phyloP scores from a whole-genome alignment of 176 grass and related monocot species.

The Phoenix dactylifera region DNA sequence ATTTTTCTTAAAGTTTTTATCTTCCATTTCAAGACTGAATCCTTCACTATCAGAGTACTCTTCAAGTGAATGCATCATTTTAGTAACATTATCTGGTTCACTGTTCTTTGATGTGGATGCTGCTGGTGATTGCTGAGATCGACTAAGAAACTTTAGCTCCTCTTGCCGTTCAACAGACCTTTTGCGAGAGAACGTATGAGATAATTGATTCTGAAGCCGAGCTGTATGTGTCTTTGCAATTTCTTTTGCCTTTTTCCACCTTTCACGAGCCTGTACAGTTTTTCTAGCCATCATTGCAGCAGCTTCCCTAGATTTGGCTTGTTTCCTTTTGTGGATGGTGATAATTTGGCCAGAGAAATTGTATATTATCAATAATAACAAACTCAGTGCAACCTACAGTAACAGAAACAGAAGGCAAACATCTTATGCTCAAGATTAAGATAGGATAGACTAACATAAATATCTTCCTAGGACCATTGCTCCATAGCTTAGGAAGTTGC shows the following conservation, averaged over 20 bases:
- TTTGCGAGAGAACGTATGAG: slow-evolving; percentile 46
- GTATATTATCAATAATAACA: slow-evolving; percentile 69
- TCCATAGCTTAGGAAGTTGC: too few relatives aligned
- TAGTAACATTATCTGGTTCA: slow-evolving; percentile 11
- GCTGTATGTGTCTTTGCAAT: slow-evolving; percentile 30
- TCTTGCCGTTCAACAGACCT: slow-evolving; percentile 29
- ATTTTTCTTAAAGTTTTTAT: slow-evolving; percentile 28
- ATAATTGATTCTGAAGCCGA: slow-evolving; percentile 38
- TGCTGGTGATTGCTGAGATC: slow-evolving; percentile 26
- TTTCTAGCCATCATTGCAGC: slow-evolving; percentile 59
- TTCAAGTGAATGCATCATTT: slow-evolving; percentile 18
- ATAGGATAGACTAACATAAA: not conserved
- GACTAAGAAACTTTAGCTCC: slow-evolving; percentile 13
- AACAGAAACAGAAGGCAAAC: not conserved
- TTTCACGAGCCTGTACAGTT: slow-evolving; percentile 53
- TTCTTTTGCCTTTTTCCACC: slow-evolving; percentile 60
- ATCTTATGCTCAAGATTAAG: not conserved
- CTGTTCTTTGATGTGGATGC: slow-evolving; percentile 27
- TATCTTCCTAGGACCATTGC: not conserved
- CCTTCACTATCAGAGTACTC: slow-evolving; percentile 2
- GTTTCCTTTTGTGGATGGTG: slow-evolving; percentile 45
- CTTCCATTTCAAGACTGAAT: slow-evolving; percentile 13
- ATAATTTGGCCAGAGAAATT: slow-evolving; percentile 82
- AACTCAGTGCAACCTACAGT: slow-evolving; percentile 45
- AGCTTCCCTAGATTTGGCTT: slow-evolving; percentile 63